phyloP scores from a whole-genome alignment of 2,329 filamentous ascomycete species.

The Scytalidium lignicola region DNA sequence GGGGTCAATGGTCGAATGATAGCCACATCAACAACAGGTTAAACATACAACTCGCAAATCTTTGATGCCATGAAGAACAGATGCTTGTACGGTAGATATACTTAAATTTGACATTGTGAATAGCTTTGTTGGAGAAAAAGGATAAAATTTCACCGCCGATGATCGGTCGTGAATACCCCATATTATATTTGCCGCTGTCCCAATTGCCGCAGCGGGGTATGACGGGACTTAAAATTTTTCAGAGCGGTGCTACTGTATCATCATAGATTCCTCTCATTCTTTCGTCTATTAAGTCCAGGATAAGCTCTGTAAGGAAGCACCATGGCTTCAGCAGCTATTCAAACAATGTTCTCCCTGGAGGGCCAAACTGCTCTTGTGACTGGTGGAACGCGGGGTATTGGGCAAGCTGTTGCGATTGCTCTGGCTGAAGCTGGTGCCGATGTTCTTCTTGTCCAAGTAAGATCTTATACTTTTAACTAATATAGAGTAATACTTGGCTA shows the following conservation, averaged over 20 bases:
- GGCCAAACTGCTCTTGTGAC: slow-evolving; percentile 38
- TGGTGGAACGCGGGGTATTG: slow-evolving; percentile 37
- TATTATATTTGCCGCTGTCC: not conserved
- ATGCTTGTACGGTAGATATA: slow-evolving; percentile 17
- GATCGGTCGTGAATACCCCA: not conserved
- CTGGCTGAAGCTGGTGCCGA: slow-evolving; percentile 39
- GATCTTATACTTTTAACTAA: no score
- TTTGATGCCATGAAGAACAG: slow-evolving; percentile 27
- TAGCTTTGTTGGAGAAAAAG: not conserved
- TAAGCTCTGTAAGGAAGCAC: no score
- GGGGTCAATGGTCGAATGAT: not conserved
- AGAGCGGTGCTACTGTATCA: no score
- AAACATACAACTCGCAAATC: slow-evolving; percentile 26
- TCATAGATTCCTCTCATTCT: no score
- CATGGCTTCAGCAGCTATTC: no score
- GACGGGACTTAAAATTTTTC: no score
- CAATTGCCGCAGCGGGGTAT: no score
- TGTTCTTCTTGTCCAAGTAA: slow-evolving; percentile 21
- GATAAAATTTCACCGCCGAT: not conserved
- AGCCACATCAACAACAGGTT: not conserved
- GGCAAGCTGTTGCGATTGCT: slow-evolving; percentile 35
- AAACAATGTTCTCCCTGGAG: slow-evolving; percentile 35
- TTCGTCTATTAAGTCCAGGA: no score
- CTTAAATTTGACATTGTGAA: slow-evolving; percentile 1
- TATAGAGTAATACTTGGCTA: no score